Evolutionary conservation across 2,329 filamentous ascomycete species (phyloP).

Genomic region (Arthrobotrys iridis): DNA sequence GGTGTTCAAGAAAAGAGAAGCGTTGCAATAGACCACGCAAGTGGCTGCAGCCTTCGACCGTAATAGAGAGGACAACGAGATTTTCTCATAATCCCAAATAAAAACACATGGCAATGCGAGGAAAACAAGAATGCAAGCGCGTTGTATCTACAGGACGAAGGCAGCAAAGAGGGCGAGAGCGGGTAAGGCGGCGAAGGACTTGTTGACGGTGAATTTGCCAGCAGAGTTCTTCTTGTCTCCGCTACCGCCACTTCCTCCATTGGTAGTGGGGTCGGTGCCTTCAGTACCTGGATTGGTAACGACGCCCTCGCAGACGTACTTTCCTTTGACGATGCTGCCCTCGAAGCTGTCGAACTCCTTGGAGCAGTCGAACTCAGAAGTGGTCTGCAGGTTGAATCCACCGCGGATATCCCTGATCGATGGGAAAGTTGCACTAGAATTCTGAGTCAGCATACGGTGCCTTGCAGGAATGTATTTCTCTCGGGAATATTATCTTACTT

Average conservation of each 20-base stretch:
- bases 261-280: constrained; percentile 49
- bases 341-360: constrained; percentile 65
- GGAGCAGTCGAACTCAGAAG: constrained; percentile 70
- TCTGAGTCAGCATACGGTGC: constrained; percentile 59
- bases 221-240: constrained; percentile 61
- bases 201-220: constrained; percentile 57
- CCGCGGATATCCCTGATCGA: constrained; percentile 74
- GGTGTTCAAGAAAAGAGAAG: constrained; percentile 39
- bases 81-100: constrained; percentile 54
- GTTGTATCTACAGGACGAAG: constrained; percentile 49
- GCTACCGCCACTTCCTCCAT: constrained; percentile 58
- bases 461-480: background rate
- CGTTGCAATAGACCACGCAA: constrained; percentile 22
- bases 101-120: constrained; percentile 54
- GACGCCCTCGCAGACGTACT: constrained; percentile 47
- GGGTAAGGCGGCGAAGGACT: constrained; percentile 54
- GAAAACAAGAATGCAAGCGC: constrained; percentile 42
- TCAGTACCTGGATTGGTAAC: constrained; percentile 50
- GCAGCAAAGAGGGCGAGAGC: constrained; percentile 63
- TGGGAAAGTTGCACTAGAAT: constrained; percentile 74
- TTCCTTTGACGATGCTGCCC: constrained; percentile 60
- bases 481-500: constrained; percentile 68
- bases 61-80: constrained; percentile 35
- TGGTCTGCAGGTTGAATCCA: constrained; percentile 75
- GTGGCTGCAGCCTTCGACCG: constrained; percentile 44